These are phyloP conservation scores for Fusarium irregulare DNA, from an alignment of 2,329 filamentous ascomycete genomes.

Conservation along the genomic window DNA sequence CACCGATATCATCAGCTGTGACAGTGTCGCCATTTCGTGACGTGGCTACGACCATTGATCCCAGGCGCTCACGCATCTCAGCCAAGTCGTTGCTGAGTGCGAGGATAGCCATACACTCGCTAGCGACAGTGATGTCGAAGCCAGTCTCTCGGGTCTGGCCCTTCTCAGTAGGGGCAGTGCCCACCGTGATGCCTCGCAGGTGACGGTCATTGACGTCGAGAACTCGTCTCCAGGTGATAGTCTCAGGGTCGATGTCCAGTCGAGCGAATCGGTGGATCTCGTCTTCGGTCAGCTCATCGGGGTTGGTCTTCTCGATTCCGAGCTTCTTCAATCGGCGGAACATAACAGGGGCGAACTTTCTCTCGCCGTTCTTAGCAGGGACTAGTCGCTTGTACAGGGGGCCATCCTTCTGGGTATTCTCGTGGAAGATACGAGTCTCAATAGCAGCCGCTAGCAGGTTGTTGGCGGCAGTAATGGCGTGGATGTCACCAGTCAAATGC, in stretches of 20 bases:
- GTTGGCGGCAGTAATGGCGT: slow-evolving; percentile 96
- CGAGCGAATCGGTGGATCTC: slow-evolving; percentile 91
- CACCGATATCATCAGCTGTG: slow-evolving; percentile 95
- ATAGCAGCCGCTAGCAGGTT: slow-evolving; percentile 96
- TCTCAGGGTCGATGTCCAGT: slow-evolving; percentile 94
- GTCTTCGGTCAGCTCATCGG: slow-evolving; percentile 88
- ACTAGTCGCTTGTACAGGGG: slow-evolving; percentile 89
- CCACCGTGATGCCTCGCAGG: slow-evolving; percentile 88
- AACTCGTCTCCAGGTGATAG: slow-evolving; percentile 96
- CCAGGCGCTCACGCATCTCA: slow-evolving; percentile 93
- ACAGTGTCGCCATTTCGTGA: slow-evolving; percentile 88
- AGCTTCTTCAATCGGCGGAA: slow-evolving; percentile 94
- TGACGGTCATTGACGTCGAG: slow-evolving; percentile 98
- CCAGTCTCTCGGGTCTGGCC: slow-evolving; percentile 88
- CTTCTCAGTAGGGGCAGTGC: slow-evolving; percentile 89
- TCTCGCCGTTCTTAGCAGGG: slow-evolving; percentile 88
- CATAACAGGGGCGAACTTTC: slow-evolving; percentile 89
- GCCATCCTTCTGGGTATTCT: slow-evolving; percentile 92
- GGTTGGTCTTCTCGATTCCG: slow-evolving; percentile 94
- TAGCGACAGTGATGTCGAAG: slow-evolving; percentile 97
- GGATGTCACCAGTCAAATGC: slow-evolving; percentile 96
- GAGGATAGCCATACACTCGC: slow-evolving; percentile 98
- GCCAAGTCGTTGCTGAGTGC: slow-evolving; percentile 87
- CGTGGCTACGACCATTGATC: slow-evolving; percentile 93
- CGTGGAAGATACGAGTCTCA: slow-evolving; percentile 98